phyloP scores from a whole-genome alignment of 1,284 basidiomycete species.

The Moesziomyces globuligerus region DNA sequence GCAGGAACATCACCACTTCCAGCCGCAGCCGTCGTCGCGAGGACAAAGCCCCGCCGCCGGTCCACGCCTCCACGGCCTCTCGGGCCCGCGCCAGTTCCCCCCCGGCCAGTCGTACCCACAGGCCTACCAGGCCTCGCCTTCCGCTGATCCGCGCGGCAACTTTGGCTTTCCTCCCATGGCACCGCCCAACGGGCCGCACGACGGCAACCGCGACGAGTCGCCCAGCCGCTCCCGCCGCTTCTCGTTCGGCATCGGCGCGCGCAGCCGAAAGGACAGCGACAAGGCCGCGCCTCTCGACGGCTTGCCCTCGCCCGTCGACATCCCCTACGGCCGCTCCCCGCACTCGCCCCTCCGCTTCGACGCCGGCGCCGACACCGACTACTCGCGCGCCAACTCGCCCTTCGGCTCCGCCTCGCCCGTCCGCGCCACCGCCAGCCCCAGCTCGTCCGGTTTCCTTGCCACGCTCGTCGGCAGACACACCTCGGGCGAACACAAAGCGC shows the following conservation, averaged over 20 bases:
- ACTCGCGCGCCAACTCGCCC: slow-evolving; percentile 43
- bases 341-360: slow-evolving; percentile 26
- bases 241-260: slow-evolving; percentile 25
- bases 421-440: slow-evolving; percentile 17
- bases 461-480: slow-evolving; percentile 17
- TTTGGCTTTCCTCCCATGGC: slow-evolving; percentile 12
- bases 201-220: slow-evolving; percentile 23
- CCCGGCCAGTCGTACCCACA: slow-evolving; percentile 10
- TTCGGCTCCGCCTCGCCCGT: slow-evolving; percentile 50
- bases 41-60: slow-evolving; percentile 14
- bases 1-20: slow-evolving; percentile 5
- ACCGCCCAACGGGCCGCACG: slow-evolving; percentile 6
- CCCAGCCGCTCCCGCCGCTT: slow-evolving; percentile 29
- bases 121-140: slow-evolving; percentile 6
- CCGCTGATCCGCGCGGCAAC: slow-evolving; percentile 6
- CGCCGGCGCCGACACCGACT: slow-evolving; percentile 32
- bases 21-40: slow-evolving; percentile 7
- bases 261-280: slow-evolving; percentile 22
- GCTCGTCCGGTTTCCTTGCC: slow-evolving; percentile 37
- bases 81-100: slow-evolving; percentile 41
- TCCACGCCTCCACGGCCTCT: slow-evolving; percentile 11
- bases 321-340: slow-evolving; percentile 33
- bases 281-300: slow-evolving; percentile 39
- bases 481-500: slow-evolving; percentile 3
- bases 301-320: slow-evolving; percentile 48